phyloP scores from a whole-genome alignment of 495 filamentous ascomycete genomes.

The Aspergillus olivimuriae region DNA sequence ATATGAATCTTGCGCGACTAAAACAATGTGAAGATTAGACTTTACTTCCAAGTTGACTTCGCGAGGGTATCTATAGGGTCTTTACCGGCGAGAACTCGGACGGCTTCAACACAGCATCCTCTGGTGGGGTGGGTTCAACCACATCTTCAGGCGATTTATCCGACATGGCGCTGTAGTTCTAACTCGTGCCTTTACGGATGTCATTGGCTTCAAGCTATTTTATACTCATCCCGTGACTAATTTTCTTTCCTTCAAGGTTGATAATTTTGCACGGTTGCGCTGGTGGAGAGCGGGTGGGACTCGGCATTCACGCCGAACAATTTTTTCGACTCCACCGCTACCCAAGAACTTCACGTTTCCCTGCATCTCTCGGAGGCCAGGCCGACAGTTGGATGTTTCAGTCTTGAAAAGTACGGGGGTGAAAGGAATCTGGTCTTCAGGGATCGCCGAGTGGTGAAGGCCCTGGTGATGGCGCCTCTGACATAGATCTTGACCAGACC shows the following conservation, averaged over 20 bases:
- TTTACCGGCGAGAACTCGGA: not conserved
- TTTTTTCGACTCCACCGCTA: not conserved
- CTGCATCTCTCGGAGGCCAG: too few species aligned
- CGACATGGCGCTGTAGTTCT: not conserved
- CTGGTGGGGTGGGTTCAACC: not conserved
- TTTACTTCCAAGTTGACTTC: not conserved
- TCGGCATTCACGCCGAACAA: not conserved
- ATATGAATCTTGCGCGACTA: conserved; percentile 45
- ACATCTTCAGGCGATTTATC: not conserved
- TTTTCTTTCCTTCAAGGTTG: too few species aligned
- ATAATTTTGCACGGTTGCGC: too few species aligned
- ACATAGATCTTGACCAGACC: too few species aligned
- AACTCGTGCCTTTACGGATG: not conserved
- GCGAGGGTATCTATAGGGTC: not conserved
- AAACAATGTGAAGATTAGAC: too few species aligned
- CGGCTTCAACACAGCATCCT: not conserved
- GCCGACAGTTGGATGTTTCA: too few species aligned
- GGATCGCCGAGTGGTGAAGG: too few species aligned
- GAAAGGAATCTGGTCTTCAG: too few species aligned
- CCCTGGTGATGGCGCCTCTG: too few species aligned
- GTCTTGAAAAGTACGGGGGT: too few species aligned
- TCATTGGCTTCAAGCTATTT: not conserved
- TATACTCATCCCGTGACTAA: too few species aligned
- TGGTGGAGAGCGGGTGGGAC: not conserved
- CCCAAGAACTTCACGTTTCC: not conserved